Conservation (phyloP, 306 rosid genomes). For the Acmispon strigosus region DNA sequence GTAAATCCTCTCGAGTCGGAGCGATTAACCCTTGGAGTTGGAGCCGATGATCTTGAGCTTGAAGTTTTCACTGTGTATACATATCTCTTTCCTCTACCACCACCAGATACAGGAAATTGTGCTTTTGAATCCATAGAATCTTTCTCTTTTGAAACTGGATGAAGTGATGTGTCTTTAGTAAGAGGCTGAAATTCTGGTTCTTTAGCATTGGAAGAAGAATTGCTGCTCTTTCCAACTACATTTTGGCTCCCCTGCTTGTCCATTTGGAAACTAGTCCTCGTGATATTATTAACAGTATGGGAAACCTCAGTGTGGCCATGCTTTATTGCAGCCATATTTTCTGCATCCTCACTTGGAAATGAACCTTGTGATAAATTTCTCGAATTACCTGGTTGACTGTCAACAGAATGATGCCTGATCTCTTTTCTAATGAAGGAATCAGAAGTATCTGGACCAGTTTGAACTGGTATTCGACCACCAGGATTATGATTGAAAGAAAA, state of each 20-base stretch:
- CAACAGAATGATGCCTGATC: conserved; percentile 27
- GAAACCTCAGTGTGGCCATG: conserved; percentile 37
- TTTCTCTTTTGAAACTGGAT: conserved; percentile 41
- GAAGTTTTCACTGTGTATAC: conserved; percentile 57
- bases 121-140: conserved; percentile 41
- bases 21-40: conserved; percentile 41
- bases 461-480: conserved; percentile 52
- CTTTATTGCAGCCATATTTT: conserved; percentile 33
- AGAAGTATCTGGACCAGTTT: conserved; percentile 44
- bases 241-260: conserved; percentile 38
- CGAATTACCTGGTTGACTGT: conserved; percentile 41
- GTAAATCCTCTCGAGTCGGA: conserved; percentile 46
- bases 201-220: conserved; percentile 23
- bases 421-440: conserved; percentile 43
- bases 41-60: conserved; percentile 46
- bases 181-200: conserved; percentile 45
- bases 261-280: conserved; percentile 32
- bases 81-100: conserved; percentile 68
- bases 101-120: conserved; percentile 41
- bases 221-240: conserved; percentile 32
- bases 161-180: conserved; percentile 30
- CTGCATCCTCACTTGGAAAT: conserved; percentile 35
- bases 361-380: conserved; percentile 48
- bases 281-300: conserved; percentile 30
- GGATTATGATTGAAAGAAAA: conserved; percentile 52